Evolutionary conservation across 768 basidiomycete species (phyloP).

Genomic region (Boletus insuetus): DNA sequence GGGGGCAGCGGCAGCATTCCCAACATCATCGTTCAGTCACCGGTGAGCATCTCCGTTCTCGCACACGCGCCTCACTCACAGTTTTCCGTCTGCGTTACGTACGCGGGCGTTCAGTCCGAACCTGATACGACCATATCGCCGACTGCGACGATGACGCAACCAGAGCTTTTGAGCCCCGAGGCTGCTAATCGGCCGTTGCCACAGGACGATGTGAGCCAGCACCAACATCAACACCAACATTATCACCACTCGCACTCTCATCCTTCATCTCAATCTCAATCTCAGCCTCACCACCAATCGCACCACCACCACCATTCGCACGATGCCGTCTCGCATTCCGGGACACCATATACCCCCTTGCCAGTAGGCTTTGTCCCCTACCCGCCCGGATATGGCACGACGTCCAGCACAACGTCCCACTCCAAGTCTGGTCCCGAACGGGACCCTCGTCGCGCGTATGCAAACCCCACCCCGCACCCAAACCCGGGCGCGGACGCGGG

Average conservation of each 20-base stretch:
- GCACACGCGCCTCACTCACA: neutral
- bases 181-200: conserved; percentile 31
- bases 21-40: conserved; percentile 45
- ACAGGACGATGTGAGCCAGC: conserved; percentile 12
- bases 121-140: conserved; percentile 37
- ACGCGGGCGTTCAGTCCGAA: conserved; percentile 33
- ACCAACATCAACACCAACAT: neutral
- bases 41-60: conserved; percentile 32
- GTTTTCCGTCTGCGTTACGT: neutral
- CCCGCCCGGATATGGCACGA: neutral
- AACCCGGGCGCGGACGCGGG: neutral
- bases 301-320: neutral
- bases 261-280: neutral
- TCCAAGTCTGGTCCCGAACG: neutral
- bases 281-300: neutral
- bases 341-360: conserved; percentile 8
- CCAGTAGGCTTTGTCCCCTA: conserved; percentile 23
- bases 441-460: too few species aligned
- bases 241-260: neutral
- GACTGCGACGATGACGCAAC: conserved; percentile 30
- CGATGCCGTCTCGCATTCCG: conserved; percentile 6
- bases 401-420: neutral
- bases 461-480: neutral
- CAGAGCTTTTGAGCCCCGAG: conserved; percentile 45
- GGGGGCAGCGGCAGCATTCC: conserved; percentile 34